Evolutionary conservation across 352 stramenopile species (phyloP), one percentile per base, ranked within the genome.

Genomic region (Globisporangium recalcitrans): DNA sequence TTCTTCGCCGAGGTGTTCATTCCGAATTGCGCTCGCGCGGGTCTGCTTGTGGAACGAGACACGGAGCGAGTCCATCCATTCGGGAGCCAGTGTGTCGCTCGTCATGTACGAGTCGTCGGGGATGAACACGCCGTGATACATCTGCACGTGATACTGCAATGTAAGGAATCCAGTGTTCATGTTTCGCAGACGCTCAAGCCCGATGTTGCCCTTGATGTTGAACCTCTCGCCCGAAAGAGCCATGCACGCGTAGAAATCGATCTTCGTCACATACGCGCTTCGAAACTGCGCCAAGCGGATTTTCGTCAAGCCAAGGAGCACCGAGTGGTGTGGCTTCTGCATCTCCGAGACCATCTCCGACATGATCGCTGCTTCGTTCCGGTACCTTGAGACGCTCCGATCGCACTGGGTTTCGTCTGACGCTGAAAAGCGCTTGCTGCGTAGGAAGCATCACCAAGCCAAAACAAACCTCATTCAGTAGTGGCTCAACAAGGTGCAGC

Each of bases 161-260:
- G 67, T 85, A 13, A 94, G 64, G 14, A 89, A 53, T 58, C 88
- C 87, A 8, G 82, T 77, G 31, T 90, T 79, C 14, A 94, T 71
- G 36, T 90, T 90, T 16, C 85, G 81, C 26, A 94, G 62, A 1
- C 85, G 74, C 44, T 94, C 82, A 40, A 94, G 66, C 0, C 82
- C 85, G 22, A 94, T 83, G 48, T 92, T 92, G 2, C 82, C 85
- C 61, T 92, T 94, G 62, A 92, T 78, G 51, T 94, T 92, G 58
- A 92, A 87, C 67, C 90, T 78, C 55, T 94, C 85, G 7, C 82
- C 82, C 0, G 72, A 80, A 29, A 91, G 77, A 11, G 81, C 79
- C 82, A 94, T 90, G 52, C 82, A 91, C 0, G 85, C 83, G 55
- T 91, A 92, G 46, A 92, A 89, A 63, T 94, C 85, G 26, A 90